These are phyloP conservation scores for Cucumis hystrix DNA, from an alignment of 306 rosid genomes.

Conservation along the genomic window DNA sequence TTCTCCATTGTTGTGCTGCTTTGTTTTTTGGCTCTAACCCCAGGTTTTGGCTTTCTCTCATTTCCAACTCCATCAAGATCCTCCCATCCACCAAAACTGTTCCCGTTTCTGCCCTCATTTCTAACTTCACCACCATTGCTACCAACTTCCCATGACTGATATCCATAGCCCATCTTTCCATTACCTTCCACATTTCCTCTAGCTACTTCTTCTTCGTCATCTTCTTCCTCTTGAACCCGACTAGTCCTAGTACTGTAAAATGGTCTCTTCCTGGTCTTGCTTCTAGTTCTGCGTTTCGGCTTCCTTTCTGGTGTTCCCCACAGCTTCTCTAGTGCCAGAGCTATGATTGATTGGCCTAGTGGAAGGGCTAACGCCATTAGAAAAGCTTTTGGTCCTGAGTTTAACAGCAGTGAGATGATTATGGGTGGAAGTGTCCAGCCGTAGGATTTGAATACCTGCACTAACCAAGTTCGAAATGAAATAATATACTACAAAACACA, in stretches of 20 bases:
- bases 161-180: constrained; percentile 31
- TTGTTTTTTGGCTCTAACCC: constrained; percentile 13
- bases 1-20: constrained; percentile 15
- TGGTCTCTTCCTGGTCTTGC: constrained; percentile 30
- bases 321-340: constrained; percentile 63
- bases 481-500: too few relatives aligned
- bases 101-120: constrained; percentile 15
- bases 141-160: constrained; percentile 73
- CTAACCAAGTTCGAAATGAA: neutral
- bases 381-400: constrained; percentile 77
- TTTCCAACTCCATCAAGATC: constrained; percentile 48
- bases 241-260: constrained; percentile 15
- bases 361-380: constrained; percentile 90
- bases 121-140: constrained; percentile 24
- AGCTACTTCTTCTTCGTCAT: constrained; percentile 16
- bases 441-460: constrained; percentile 72
- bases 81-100: constrained; percentile 82
- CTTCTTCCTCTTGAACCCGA: neutral
- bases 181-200: constrained; percentile 18
- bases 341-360: constrained; percentile 63
- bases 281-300: constrained; percentile 43
- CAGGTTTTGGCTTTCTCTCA: constrained; percentile 18
- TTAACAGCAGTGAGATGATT: constrained; percentile 33
- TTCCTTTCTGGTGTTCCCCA: constrained; percentile 42
- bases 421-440: constrained; percentile 79